Evolutionary conservation across 2,329 filamentous ascomycete genomes (phyloP), one percentile per base, ranked within the genome.

Genomic region (Colletotrichum ledebouriae): DNA sequence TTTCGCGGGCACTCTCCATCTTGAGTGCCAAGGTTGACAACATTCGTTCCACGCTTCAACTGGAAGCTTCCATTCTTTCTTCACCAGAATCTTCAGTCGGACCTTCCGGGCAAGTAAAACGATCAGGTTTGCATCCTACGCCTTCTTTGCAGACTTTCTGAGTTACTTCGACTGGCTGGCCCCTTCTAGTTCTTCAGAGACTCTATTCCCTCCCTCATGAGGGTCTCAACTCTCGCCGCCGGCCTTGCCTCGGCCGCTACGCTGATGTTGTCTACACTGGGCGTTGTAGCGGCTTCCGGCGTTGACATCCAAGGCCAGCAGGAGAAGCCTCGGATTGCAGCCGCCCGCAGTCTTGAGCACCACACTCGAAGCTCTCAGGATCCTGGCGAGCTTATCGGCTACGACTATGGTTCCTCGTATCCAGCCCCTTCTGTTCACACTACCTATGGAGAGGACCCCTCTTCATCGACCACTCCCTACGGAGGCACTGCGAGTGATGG

Each of bases 191-290:
- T 50, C 12, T 12, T 49, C 37, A 22, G 29, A 29, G 29, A 7
- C 29, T 29, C 6, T 6, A 7, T 29, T 29, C 29, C 29, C 29
- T 29, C 29, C 29, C 29, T 6, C 61, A 85, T 85, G 83, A 81
- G 77, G 71, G 73, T 64, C 29, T 76, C 71, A 13, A 73, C 73
- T 73, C 70, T 79, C 59, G 69, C 74, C 70, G 61, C 74, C 70
- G 74, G 76, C 73, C 60, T 81, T 34, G 67, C 77, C 70, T 79
- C 77, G 73, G 77, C 76, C 63, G 64, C 75, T 29, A 39, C 75
- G 55, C 61, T 82, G 22, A 50, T 79, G 15, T 59, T 71, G 58
- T 75, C 56, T 50, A 12, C 75, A 37, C 66, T 73, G 15, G 42
- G 64, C 47, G 66, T 71, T 17, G 33, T 11, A 1, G 69, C 50